These are phyloP conservation scores for Fusarium verticillioides DNA, from an alignment of 2,329 filamentous ascomycete genomes.

Conservation along the genomic window DNA sequence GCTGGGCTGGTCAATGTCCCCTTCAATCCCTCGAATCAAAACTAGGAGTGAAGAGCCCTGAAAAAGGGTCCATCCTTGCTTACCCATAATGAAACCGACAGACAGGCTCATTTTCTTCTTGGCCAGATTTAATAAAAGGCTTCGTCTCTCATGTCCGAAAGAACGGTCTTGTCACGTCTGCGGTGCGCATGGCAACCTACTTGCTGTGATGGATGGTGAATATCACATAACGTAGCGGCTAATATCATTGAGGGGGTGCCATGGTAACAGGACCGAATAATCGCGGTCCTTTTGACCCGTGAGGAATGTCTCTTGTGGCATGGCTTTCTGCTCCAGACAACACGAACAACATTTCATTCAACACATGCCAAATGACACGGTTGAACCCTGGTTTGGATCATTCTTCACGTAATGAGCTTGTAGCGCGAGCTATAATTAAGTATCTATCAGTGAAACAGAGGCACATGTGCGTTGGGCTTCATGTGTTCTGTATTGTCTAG, in stretches of 20 bases:
- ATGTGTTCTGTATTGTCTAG: neutral
- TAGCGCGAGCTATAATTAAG: constrained; percentile 22
- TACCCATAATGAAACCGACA: neutral
- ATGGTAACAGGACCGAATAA: constrained; percentile 28
- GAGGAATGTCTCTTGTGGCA: constrained; percentile 26
- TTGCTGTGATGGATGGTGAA: constrained; percentile 3
- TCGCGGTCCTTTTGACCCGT: constrained; percentile 12
- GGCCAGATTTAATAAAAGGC: neutral
- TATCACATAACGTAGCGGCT: constrained; percentile 16
- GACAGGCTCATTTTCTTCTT: constrained; percentile 5
- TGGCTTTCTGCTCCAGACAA: neutral
- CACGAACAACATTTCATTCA: constrained; percentile 5
- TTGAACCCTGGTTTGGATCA: neutral
- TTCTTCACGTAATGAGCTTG: neutral
- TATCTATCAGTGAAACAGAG: constrained; percentile 7
- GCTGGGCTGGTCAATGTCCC: constrained; percentile 20
- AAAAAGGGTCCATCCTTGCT: constrained; percentile 19
- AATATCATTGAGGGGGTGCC: constrained; percentile 24
- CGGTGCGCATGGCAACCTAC: neutral
- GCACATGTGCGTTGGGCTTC: constrained; percentile 12
- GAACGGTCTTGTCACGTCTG: neutral
- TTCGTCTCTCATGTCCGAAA: neutral
- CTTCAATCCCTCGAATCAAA: constrained; percentile 32
- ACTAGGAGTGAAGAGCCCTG: constrained; percentile 12
- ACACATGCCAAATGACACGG: constrained; percentile 14